These are phyloP conservation scores for Podospora pseudocomata DNA, from an alignment of 495 filamentous ascomycete species.

Conservation along the genomic window DNA sequence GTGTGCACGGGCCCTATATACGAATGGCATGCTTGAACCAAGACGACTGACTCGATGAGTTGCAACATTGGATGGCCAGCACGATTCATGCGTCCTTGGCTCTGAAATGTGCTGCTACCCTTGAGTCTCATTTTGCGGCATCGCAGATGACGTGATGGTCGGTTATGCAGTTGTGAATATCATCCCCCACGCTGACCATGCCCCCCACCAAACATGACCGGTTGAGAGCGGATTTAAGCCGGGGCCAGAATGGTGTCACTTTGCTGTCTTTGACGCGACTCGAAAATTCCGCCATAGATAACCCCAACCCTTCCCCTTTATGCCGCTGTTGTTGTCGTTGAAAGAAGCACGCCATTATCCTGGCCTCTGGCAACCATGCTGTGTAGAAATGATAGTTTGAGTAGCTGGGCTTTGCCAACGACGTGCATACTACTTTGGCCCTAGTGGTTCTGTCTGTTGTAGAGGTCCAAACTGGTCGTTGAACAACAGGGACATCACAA, in stretches of 20 bases:
- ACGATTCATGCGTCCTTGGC: neutral
- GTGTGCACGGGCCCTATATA: neutral
- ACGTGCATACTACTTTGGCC: neutral
- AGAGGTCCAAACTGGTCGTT: neutral
- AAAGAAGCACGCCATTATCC: constrained; percentile 2
- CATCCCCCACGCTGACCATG: neutral
- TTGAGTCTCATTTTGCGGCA: neutral
- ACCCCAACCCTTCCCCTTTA: neutral
- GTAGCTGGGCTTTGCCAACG: neutral
- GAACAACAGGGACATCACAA: neutral
- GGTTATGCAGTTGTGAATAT: neutral
- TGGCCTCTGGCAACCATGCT: neutral
- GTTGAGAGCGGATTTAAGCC: neutral
- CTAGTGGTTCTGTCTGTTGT: neutral
- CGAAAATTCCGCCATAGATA: neutral
- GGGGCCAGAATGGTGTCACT: neutral
- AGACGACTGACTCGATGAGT: neutral
- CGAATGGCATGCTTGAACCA: neutral
- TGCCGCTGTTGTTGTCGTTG: neutral
- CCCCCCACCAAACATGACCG: neutral
- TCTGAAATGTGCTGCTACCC: neutral
- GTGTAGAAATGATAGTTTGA: neutral
- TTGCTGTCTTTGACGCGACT: neutral
- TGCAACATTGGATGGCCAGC: neutral
- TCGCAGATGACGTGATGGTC: neutral